Base-by-base conservation (phyloP, 1,284 basidiomycete species). In the Trichosporon coremiiforme region DNA sequence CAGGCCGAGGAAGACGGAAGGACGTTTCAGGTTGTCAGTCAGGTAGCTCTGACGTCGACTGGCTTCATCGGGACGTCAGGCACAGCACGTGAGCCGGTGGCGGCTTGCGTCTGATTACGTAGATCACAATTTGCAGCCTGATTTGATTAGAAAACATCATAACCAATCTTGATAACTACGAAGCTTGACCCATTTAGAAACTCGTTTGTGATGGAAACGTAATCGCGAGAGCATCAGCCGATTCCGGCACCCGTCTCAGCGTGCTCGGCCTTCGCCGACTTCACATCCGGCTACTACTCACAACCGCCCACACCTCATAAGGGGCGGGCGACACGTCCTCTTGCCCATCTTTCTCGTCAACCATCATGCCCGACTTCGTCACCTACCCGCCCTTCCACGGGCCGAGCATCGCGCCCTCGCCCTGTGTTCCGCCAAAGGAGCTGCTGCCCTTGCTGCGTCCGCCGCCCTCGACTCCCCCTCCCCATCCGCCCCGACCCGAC, bases 361-460 rank as follows among this genome's bases (percentile, higher is more conserved):
- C 13, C 29, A 29, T 38, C n/a, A 45, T 62, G 57, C 57, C 57
- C 57, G 57, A 33, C 6, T n/a, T 62, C 17, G 57, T 33, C 29
- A 62, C 64, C 12, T 74, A 70, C 57, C 67, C 73, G 3, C 65
- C 65, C 12, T 71, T 64, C 62, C 57, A 57, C 7, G 70, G 62
- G 7, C 36, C 73, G 4, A 57, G 67, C 8, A 60, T 69, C 36
- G 67, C 66, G 15, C 29, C 69, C 38, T 63, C 67, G n/a, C 71
- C 75, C 4, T 65, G 72, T 22, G 65, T 64, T 0, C 45, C 68
- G 0, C 65, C 68, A 12, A 62, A 66, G 13, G 53, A 62, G 31
- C 71, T 68, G 6, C 70, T 70, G 17, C 65, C 70, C 0, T 36
- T 68, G 17, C 64, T 64, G 13, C 66, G 50, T 9, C 67, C 68